Percentiles rank a stretch among this genome's conserved stretches.
Conservation (phyloP, 2,329 filamentous ascomycete species). For the Paracamarosporium sp. region DNA sequence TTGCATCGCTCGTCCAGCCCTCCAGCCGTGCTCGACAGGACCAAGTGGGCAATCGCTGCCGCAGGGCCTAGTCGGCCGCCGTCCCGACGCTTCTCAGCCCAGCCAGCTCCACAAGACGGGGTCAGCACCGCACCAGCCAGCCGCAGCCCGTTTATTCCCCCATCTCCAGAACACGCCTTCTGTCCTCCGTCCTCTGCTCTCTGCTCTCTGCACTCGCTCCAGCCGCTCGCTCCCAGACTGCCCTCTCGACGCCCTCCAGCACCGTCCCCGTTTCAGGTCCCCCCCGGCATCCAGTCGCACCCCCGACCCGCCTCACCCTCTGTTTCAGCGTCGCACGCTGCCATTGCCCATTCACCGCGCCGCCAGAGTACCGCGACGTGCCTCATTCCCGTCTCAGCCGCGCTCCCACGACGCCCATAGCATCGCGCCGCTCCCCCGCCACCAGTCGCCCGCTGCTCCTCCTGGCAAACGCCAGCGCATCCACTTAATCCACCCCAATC, state of each 20-base stretch:
- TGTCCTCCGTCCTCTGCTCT: not conserved
- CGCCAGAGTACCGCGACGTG: not conserved
- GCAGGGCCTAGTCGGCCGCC: not conserved
- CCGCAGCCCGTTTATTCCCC: not conserved
- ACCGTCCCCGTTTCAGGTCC: slow-evolving; percentile 1
- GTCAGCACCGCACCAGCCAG: slow-evolving; percentile 6
- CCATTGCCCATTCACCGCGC: not conserved
- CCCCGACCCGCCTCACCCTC: not conserved
- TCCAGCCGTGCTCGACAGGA: slow-evolving; percentile 1
- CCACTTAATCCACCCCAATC: slow-evolving; percentile 30
- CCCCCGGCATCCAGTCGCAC: not conserved
- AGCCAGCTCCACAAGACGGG: slow-evolving; percentile 4
- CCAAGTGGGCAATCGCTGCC: not conserved
- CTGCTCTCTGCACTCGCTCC: not conserved
- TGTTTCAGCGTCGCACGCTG: slow-evolving; percentile 5
- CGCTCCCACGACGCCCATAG: not conserved
- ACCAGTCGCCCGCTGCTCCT: not conserved
- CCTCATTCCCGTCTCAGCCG: slow-evolving; percentile 5
- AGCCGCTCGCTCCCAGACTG: not conserved
- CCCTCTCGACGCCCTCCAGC: not conserved
- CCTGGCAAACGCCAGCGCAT: slow-evolving; percentile 3
- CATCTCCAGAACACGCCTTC: not conserved
- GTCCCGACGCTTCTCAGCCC: not conserved
- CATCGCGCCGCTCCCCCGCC: not conserved
- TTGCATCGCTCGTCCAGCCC: not conserved